Conservation (phyloP, 306 rosid genomes). For the Lathyrus aphaca region DNA sequence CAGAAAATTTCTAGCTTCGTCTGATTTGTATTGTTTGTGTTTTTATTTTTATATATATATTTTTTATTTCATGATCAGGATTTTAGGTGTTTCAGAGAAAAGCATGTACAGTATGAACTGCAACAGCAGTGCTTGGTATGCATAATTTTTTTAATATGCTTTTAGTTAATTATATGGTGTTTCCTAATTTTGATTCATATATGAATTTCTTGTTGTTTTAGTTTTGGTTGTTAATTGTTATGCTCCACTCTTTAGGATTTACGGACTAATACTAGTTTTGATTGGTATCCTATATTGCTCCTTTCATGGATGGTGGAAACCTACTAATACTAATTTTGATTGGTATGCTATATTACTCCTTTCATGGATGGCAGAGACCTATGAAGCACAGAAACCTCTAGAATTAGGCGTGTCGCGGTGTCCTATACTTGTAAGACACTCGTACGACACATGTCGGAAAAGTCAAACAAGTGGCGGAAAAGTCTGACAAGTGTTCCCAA, state of each 20-base stretch:
- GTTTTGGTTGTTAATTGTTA: neutral
- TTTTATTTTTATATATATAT: constrained; percentile 21
- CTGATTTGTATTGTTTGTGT: constrained; percentile 22
- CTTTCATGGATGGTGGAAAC: neutral
- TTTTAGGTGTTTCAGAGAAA: constrained; percentile 44
- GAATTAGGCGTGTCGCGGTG: too few species aligned
- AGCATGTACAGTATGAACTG: constrained; percentile 39
- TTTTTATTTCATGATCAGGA: constrained; percentile 43
- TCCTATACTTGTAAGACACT: too few species aligned
- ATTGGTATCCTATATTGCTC: neutral
- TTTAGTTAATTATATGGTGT: neutral
- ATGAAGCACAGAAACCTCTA: too few species aligned
- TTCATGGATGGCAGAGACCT: too few species aligned
- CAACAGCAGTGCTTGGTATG: constrained; percentile 46
- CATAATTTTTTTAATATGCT: neutral
- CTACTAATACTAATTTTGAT: too few species aligned
- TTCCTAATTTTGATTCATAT: neutral
- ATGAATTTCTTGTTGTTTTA: constrained; percentile 6
- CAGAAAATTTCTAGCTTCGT: neutral
- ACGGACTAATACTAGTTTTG: neutral
- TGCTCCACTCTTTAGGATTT: constrained; percentile 3
- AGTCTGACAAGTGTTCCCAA: too few species aligned
- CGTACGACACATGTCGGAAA: too few species aligned
- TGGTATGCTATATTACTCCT: too few species aligned
- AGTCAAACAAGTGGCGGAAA: too few species aligned